Base-by-base conservation (phyloP, 441 rosid species). In the Francoa sonchifolia region DNA sequence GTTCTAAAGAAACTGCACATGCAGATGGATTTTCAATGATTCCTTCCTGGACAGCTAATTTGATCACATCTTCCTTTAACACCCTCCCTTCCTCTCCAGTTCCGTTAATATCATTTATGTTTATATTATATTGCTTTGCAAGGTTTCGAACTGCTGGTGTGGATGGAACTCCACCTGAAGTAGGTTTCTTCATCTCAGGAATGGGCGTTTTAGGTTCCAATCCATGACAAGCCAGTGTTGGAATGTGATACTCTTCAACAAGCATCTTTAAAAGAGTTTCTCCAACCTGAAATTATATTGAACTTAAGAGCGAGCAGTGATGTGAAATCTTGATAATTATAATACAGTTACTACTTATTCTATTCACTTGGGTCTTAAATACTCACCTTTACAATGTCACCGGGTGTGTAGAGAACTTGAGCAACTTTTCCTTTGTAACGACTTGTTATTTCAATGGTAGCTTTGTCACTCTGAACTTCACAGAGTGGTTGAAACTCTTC, bases 381-480 rank as follows among this genome's bases (percentile, higher is more conserved):
- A 17, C 44, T 44, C 47, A 86, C 96, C 92, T 87, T 82, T 11
- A 87, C 83, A 36, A 87, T 80, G 42, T 69, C 60, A 20, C 92
- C 92, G 30, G 94, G 89, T 63, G 45, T 48, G 50, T 76, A 63
- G 21, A 63, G 65, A 35, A 82, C 37, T 31, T 62, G 57, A 42
- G 65, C 61, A 25, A 77, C 78, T 63, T 66, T 82, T 34, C 97
- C 97, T 48, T 67, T 69, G 55, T 77, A 87, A n/a, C 88, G 81
- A 39, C 94, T 82, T 0, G 96, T 87, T 29, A 87, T 87, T 59
- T 79, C 88, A 32, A 87, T 79, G 0, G 94, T 77, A 19, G 94
- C 97, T 59, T 87, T 83, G 59, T 82, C 94, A 16, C 97, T 80
- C 57, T 82, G 93, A 47, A 82, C 93, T 69, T 83, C 94, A 49